Base-by-base conservation (phyloP, 108 stramenopile genomes). In the Pseudonitzschia multiseries region DNA sequence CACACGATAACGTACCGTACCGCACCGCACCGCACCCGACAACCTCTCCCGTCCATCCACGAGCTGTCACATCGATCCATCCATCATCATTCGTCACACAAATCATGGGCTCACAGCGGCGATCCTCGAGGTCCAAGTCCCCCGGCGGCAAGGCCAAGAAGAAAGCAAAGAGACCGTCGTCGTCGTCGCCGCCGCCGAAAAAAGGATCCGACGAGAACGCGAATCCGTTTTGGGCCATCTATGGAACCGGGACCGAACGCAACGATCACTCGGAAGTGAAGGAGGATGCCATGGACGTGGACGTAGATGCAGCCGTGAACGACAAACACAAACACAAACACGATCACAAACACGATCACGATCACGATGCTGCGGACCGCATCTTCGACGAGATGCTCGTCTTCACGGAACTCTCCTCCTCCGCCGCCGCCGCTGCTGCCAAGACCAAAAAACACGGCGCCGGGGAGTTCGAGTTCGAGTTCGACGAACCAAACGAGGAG, bases 351-450 rank as follows among this genome's bases (percentile, higher is more conserved):
- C 8, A 22, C 24, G 5, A 59, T 4, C 22, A 26, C 4, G 26
- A 33, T 17, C 21, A 59, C 1, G 9, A 1, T 51, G 26, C 48
- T 17, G 31, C 22, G 53, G 69, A 54, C 52, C 51, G 21, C 42
- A 27, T 67, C 15, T 48, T 67, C 27, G 66, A 67, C 46, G 28
- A 50, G 9, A 67, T 67, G 66, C 66, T 67, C 24, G 14, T 18
- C 20, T 67, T 67, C 43, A 48, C 44, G 46, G 46, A 67, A 26
- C 27, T 67, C 8, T 48, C 66, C 20, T 24, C n/a, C n/a, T n/a
- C n/a, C n/a, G n/a, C n/a, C n/a, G n/a, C n/a, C n/a, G n/a, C n/a
- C n/a, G n/a, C n/a, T n/a, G n/a, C n/a, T n/a, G n/a, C n/a, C 12
- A 62, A n/a, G 32, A 62, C 28, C 14, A 62, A 62, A 14, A 62